Evolutionary conservation across 2,329 filamentous ascomycete genomes (phyloP).

Genomic region (Fusarium tricinctum): DNA sequence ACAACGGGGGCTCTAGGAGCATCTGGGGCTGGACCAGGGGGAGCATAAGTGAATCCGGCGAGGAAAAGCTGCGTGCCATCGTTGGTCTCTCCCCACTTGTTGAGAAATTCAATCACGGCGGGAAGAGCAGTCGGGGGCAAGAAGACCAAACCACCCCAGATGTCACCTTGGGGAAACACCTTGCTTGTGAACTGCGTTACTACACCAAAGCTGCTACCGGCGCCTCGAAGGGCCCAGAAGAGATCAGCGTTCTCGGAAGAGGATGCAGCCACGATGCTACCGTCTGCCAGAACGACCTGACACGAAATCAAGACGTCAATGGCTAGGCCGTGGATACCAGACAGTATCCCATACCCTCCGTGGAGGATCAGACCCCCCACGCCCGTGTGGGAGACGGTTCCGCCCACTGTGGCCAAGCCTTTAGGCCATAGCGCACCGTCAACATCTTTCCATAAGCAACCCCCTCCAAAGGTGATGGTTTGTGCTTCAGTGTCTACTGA

Average conservation of each 20-base stretch:
- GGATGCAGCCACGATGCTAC: slow-evolving; percentile 56
- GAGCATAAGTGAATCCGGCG: slow-evolving; percentile 32
- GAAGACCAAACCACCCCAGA: slow-evolving; percentile 52
- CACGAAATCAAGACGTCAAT: slow-evolving; percentile 59
- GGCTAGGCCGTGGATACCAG: slow-evolving; percentile 65
- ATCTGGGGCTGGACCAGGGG: slow-evolving; percentile 41
- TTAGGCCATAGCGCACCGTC: slow-evolving; percentile 64
- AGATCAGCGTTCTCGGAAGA: slow-evolving; percentile 59
- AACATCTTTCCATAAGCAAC: slow-evolving; percentile 67
- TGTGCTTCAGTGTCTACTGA: slow-evolving; percentile 60
- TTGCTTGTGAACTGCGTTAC: slow-evolving; percentile 57
- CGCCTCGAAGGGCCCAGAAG: slow-evolving; percentile 59
- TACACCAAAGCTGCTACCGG: slow-evolving; percentile 60
- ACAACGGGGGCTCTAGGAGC: slow-evolving; percentile 37
- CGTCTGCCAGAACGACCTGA: slow-evolving; percentile 58
- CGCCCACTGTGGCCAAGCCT: slow-evolving; percentile 70
- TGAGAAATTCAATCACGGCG: slow-evolving; percentile 51
- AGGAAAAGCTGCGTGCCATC: slow-evolving; percentile 44
- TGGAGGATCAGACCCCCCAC: slow-evolving; percentile 71
- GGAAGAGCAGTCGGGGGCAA: slow-evolving; percentile 48
- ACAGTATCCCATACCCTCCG: slow-evolving; percentile 71
- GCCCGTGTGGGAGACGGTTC: slow-evolving; percentile 73
- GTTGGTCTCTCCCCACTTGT: slow-evolving; percentile 48
- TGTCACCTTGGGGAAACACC: slow-evolving; percentile 50
- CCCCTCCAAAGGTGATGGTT: slow-evolving; percentile 65